Conservation (phyloP, 1,284 basidiomycete genomes). For the Melampsora larici-populina region DNA sequence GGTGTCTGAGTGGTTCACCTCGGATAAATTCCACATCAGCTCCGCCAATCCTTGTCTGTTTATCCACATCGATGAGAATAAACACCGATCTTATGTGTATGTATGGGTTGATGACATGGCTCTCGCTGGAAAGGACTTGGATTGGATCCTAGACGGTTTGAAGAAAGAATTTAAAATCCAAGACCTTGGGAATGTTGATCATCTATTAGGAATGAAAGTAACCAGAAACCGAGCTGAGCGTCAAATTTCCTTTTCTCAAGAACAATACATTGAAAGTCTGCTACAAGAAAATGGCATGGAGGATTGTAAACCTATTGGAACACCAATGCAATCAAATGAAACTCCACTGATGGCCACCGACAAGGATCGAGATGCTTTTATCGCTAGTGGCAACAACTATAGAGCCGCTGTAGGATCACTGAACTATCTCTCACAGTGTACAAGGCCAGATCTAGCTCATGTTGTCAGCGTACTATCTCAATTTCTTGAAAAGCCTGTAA, state of each 20-base stretch:
- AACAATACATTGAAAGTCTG: conserved; percentile 13
- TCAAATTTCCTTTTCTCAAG: neutral
- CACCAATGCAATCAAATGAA: conserved; percentile 22
- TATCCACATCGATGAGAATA: neutral
- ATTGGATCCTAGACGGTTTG: too few relatives aligned
- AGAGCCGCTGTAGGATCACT: conserved; percentile 9
- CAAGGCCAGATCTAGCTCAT: conserved; percentile 22
- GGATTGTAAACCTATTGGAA: conserved; percentile 10
- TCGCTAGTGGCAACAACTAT: neutral
- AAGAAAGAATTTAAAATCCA: too few relatives aligned
- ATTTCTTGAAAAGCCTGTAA: conserved; percentile 8
- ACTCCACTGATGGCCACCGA: neutral
- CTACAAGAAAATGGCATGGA: conserved; percentile 7
- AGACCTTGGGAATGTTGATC: neutral
- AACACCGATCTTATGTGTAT: neutral
- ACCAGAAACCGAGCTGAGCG: neutral
- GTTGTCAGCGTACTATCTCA: conserved; percentile 1
- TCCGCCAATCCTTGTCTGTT: conserved; percentile 13
- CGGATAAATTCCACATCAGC: neutral
- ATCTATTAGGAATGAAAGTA: conserved; percentile 19
- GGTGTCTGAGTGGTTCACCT: neutral
- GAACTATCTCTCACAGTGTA: too few relatives aligned
- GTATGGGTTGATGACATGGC: too few relatives aligned
- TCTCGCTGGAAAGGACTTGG: neutral
- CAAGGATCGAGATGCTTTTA: conserved; percentile 2